A percentile compares a stretch with the other conserved stretches of the same genome.
Evolutionary conservation across 345 rosid genomes (phyloP).

Genomic region (Euclidium syriacum): DNA sequence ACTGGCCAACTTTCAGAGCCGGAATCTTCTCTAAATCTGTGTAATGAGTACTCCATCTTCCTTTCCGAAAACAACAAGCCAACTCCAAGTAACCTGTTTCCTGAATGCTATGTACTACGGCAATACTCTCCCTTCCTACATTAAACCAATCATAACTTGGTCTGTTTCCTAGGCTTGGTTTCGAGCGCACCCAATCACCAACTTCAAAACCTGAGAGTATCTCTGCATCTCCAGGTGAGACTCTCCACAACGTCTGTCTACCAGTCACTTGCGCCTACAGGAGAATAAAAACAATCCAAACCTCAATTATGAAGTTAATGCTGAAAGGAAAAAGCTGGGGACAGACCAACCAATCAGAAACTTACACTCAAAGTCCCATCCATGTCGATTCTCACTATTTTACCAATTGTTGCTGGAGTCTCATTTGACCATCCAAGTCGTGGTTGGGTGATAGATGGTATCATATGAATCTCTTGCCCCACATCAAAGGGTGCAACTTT

Average conservation of each 20-base stretch:
- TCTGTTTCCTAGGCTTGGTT: slow-evolving; percentile 81
- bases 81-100: slow-evolving; percentile 84
- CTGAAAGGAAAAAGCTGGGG: background rate
- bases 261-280: slow-evolving; percentile 81
- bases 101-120: slow-evolving; percentile 90
- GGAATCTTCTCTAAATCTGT: slow-evolving; percentile 85
- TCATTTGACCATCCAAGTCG: slow-evolving; percentile 97
- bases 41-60: slow-evolving; percentile 68
- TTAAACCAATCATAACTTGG: slow-evolving; percentile 94
- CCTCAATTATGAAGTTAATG: background rate
- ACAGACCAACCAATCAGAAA: slow-evolving; percentile 8
- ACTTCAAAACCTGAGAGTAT: slow-evolving; percentile 94
- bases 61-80: slow-evolving; percentile 94
- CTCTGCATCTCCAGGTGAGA: slow-evolving; percentile 98
- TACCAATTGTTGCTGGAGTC: slow-evolving; percentile 91
- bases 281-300: slow-evolving; percentile 17
- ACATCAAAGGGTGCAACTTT: slow-evolving; percentile 81
- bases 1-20: slow-evolving; percentile 76
- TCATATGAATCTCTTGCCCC: slow-evolving; percentile 82
- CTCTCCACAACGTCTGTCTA: slow-evolving; percentile 71
- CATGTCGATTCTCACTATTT: slow-evolving; percentile 83
- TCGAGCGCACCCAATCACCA: slow-evolving; percentile 98
- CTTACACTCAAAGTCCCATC: slow-evolving; percentile 96
- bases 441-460: slow-evolving; percentile 77
- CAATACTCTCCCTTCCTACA: slow-evolving; percentile 81